Conservation (phyloP, 257 asterid genomes). For the Cynanchum wilfordii region DNA sequence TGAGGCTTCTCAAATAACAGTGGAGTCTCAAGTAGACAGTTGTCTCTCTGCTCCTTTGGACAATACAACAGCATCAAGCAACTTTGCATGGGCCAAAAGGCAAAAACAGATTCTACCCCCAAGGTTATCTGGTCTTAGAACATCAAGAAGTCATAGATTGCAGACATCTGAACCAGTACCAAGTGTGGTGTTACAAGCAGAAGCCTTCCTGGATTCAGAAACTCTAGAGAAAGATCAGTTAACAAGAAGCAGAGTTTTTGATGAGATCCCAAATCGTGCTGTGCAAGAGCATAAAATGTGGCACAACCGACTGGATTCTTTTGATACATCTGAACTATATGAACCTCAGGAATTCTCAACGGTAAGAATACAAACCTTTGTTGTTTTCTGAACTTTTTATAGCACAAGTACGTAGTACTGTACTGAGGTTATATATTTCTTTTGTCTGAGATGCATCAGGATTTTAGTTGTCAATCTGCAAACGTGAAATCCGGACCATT, state of each 20-base stretch:
- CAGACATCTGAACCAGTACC: conserved; percentile 20
- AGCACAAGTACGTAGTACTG: neutral
- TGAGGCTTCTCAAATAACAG: conserved; percentile 54
- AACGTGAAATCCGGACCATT: conserved; percentile 54
- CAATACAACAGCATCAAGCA: conserved; percentile 37
- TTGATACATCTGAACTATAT: conserved; percentile 40
- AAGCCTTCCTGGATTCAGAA: conserved; percentile 27
- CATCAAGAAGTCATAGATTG: conserved; percentile 33
- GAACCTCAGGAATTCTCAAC: conserved; percentile 33
- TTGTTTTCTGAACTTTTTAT: neutral
- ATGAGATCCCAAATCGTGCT: conserved; percentile 25
- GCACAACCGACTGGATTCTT: conserved; percentile 35
- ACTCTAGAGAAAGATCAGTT: conserved; percentile 30
- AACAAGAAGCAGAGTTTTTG: conserved; percentile 11
- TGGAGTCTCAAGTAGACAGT: conserved; percentile 48
- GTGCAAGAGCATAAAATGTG: conserved; percentile 23
- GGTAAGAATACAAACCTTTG: conserved; percentile 28
- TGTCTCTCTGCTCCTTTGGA: conserved; percentile 53
- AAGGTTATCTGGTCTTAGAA: conserved; percentile 33
- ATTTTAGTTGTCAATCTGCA: conserved; percentile 30
- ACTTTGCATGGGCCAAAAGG: conserved; percentile 49
- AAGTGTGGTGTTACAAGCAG: conserved; percentile 12
- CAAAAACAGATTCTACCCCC: conserved; percentile 43
- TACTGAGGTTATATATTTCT: no score
- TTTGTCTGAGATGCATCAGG: conserved; percentile 27